Evolutionary conservation across 768 basidiomycete species (phyloP).

Genomic region (Suillus fuscotomentosus): DNA sequence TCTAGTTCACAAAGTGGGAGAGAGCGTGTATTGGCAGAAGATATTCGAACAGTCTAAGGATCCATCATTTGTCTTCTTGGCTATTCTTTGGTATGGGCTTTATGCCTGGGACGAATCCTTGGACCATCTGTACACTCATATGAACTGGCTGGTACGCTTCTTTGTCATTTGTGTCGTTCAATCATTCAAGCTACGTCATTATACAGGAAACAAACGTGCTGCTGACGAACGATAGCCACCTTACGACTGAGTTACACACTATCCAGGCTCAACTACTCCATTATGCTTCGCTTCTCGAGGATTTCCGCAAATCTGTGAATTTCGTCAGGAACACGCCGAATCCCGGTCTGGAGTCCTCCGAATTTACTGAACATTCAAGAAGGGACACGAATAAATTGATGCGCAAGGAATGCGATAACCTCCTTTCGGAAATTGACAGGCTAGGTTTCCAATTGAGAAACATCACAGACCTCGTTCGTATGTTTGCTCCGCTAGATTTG

Average conservation of each 20-base stretch:
- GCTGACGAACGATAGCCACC: conserved; percentile 32
- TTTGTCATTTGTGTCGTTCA: background rate
- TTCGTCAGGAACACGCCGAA: conserved; percentile 51
- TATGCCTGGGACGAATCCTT: conserved; percentile 65
- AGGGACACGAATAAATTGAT: conserved; percentile 33
- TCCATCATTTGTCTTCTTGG: conserved; percentile 33
- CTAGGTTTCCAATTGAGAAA: conserved; percentile 32
- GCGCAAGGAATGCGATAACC: conserved; percentile 44
- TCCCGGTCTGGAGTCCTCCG: conserved; percentile 39
- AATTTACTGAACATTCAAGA: conserved; percentile 13
- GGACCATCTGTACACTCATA: conserved; percentile 49
- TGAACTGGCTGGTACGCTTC: conserved; percentile 44
- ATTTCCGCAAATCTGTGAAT: conserved; percentile 50
- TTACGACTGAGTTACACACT: conserved; percentile 57
- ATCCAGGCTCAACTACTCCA: conserved; percentile 58
- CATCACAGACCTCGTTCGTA: conserved; percentile 23
- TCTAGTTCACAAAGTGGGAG: conserved; percentile 30
- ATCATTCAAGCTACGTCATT: background rate
- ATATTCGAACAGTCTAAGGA: conserved; percentile 30
- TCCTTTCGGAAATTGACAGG: conserved; percentile 49
- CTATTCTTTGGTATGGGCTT: conserved; percentile 55
- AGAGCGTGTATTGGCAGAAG: conserved; percentile 38
- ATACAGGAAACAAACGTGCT: conserved; percentile 44
- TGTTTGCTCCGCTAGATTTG: background rate
- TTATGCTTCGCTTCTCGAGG: conserved; percentile 53